A percentile compares a stretch with the other conserved stretches of the same genome.
These are phyloP conservation scores for Aspergillus novoparasiticus DNA, from an alignment of 2,329 filamentous ascomycete genomes.

Conservation along the genomic window DNA sequence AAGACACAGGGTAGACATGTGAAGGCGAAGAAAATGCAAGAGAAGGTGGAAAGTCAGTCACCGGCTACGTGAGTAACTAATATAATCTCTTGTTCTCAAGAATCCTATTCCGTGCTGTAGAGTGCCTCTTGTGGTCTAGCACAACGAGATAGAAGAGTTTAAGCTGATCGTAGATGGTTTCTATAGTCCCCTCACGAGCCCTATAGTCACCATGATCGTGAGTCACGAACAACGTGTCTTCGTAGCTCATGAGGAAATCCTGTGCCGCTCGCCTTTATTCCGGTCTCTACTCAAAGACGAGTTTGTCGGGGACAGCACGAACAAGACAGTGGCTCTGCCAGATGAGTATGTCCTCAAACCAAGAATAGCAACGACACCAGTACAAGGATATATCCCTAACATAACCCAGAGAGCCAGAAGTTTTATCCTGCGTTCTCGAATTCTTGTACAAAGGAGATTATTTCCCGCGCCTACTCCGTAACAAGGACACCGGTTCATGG, in stretches of 20 bases:
- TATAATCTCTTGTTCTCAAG: not conserved
- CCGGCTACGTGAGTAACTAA: conserved; percentile 49
- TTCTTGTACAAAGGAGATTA: conserved; percentile 98
- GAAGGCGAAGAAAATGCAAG: conserved; percentile 86
- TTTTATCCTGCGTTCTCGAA: conserved; percentile 91
- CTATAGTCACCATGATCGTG: conserved; percentile 85
- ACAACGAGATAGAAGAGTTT: not conserved
- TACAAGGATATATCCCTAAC: not conserved
- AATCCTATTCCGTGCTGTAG: not conserved
- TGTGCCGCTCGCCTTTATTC: conserved; percentile 84
- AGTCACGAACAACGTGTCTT: conserved; percentile 85
- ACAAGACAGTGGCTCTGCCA: conserved; percentile 78
- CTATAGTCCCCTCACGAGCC: conserved; percentile 58
- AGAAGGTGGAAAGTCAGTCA: conserved; percentile 66
- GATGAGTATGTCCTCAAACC: conserved; percentile 50
- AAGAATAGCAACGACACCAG: not conserved
- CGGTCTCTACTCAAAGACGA: conserved; percentile 69
- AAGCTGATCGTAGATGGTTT: conserved; percentile 19
- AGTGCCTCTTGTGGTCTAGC: not conserved
- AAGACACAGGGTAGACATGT: conserved; percentile 76
- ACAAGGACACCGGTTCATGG: conserved; percentile 85
- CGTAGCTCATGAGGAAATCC: conserved; percentile 91
- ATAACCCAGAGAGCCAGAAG: conserved; percentile 73
- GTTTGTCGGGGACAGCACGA: conserved; percentile 69
- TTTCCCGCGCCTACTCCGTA: conserved; percentile 83